Percentiles rank a stretch among this genome's conserved stretches.
Conservation (phyloP, 768 basidiomycete species). For the Mycena rosella region DNA sequence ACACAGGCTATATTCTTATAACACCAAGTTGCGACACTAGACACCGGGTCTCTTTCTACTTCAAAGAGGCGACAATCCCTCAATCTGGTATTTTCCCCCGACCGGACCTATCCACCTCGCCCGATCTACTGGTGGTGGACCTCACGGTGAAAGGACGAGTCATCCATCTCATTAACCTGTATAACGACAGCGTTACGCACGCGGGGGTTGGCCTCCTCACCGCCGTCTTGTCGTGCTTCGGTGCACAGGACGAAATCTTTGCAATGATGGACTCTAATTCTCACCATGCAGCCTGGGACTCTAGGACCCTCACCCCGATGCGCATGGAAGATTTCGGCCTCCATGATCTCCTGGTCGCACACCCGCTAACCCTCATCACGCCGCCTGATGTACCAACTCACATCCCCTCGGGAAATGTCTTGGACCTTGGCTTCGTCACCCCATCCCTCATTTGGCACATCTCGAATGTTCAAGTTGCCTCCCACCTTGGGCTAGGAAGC, state of each 20-base stretch:
- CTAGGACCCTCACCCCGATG: neutral
- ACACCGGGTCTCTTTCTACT: constrained; percentile 1
- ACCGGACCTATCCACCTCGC: constrained; percentile 1
- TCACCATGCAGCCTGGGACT: neutral
- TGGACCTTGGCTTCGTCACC: too few relatives aligned
- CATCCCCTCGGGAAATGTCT: too few relatives aligned
- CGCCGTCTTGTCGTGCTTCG: neutral
- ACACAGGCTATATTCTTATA: neutral
- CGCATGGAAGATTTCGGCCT: neutral
- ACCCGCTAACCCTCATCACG: too few relatives aligned
- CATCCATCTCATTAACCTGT: neutral
- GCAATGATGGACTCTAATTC: neutral
- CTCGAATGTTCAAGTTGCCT: too few relatives aligned
- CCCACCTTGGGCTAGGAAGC: too few relatives aligned
- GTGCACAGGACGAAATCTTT: neutral
- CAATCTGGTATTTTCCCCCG: neutral
- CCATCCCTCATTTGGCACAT: too few relatives aligned
- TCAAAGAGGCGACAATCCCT: constrained; percentile 1
- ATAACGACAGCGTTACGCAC: neutral
- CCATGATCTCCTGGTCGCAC: too few relatives aligned
- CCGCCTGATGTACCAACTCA: too few relatives aligned
- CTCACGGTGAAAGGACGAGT: neutral
- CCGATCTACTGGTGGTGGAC: neutral
- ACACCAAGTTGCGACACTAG: constrained; percentile 1
- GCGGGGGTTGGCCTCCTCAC: neutral